Base-by-base conservation (phyloP, 192 early-diverging fungal genomes). In the Oehlia diaphana region DNA sequence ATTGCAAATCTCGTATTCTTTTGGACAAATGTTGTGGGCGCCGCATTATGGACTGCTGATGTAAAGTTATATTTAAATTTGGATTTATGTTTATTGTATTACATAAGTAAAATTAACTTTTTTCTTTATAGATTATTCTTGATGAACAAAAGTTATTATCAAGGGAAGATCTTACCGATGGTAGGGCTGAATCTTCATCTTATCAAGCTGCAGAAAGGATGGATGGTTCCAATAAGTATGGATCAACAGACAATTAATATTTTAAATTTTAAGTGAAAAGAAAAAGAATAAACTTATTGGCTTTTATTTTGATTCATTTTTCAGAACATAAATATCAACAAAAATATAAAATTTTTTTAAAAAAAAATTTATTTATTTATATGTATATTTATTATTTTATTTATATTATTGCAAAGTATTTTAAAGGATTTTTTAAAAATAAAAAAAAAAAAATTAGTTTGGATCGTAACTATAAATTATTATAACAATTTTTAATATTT, bases 21-120 rank as follows among this genome's bases (percentile, higher is more conserved):
- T 80, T 92, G 91, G 87, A 93, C 92, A 10, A 93, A 93, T 73
- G 84, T 89, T 49, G 87, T 93, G 8, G 91, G 90, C 68, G 74
- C 74, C 2, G 74, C 74, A 16, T 42, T 76, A 23, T 76, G 74
- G 58, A 61, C 72, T 6, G 44, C 72, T 28, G 72, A 74, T 61
- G 72, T 74, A 74, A 26, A 74, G 72, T 14, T 42, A 9, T 69
- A 37, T 37, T 21, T 37, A 16, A 9, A 47, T 26, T 58, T 58
- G 16, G 5, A 58, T 16, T 58, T 19, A 4, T 53, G 14, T 58
- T 19, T 16, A 58, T 31, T 53, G 14, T 19, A 58, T 58, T 58
- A 19, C 12, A 19, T 58, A 21, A 7, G 5, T 42, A 5, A 8
- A 42, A 58, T 58, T 58, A 21, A 7, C 19, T 1, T 58, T 58